phyloP scores from a whole-genome alignment of 495 filamentous ascomycete genomes.

The Lichenothelia convexa region DNA sequence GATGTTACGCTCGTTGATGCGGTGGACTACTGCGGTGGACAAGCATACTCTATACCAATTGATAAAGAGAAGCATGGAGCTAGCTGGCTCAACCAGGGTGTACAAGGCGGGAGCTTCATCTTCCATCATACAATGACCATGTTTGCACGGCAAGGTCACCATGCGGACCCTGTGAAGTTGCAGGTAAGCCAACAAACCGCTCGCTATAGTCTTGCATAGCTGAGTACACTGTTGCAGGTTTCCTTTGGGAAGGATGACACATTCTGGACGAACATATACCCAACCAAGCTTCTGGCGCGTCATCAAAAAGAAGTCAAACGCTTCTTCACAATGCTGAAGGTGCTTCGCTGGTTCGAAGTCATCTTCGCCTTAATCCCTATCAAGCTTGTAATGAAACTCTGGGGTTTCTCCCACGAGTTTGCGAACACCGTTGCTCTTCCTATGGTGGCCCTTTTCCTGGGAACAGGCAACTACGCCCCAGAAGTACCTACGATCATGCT shows the following conservation, averaged over 20 bases:
- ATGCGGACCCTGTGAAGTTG: conserved; percentile 50
- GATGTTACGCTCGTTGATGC: conserved; percentile 57
- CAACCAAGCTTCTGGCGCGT: conserved; percentile 43
- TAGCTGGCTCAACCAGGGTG: conserved; percentile 68
- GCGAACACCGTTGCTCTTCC: conserved; percentile 53
- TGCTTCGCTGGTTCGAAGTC: conserved; percentile 51
- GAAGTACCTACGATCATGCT: conserved; percentile 59
- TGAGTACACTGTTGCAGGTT: conserved; percentile 21
- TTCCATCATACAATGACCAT: conserved; percentile 73
- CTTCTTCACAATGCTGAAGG: conserved; percentile 43
- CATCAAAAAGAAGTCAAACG: conserved; percentile 48
- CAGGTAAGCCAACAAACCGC: conserved; percentile 24
- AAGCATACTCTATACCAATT: conserved; percentile 60
- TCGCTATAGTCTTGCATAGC: too few species aligned
- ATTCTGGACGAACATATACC: conserved; percentile 75
- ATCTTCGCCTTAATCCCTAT: conserved; percentile 60
- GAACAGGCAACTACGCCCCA: conserved; percentile 50
- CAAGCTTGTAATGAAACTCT: conserved; percentile 46
- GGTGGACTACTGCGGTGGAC: conserved; percentile 51
- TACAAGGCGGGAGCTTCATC: conserved; percentile 61
- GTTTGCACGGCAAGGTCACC: conserved; percentile 49
- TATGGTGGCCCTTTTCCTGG: conserved; percentile 62
- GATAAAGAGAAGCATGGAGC: conserved; percentile 49
- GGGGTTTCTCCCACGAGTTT: conserved; percentile 58
- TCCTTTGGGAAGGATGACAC: conserved; percentile 59